A percentile compares a stretch with the other conserved stretches of the same genome.
Conservation (phyloP, 116 monocot genomes). For the Posidonia oceanica region DNA sequence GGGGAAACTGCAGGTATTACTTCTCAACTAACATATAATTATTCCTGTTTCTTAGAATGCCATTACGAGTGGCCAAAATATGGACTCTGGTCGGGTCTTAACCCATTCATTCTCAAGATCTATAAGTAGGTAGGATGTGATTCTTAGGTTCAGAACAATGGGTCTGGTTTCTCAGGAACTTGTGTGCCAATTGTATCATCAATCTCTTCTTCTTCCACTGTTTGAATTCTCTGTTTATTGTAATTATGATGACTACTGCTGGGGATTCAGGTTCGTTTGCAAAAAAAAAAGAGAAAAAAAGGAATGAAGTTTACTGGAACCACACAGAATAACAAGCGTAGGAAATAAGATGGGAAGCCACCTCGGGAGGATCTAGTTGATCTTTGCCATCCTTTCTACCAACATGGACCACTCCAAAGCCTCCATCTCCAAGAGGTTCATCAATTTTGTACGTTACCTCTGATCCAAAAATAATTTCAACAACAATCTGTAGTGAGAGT, state of each 20-base stretch:
- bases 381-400: too few species aligned
- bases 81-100: background rate
- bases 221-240: background rate
- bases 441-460: too few species aligned
- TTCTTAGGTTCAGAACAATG: slow-evolving; percentile 4
- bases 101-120: background rate
- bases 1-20: background rate
- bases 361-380: too few species aligned
- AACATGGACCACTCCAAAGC: too few species aligned
- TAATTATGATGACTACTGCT: background rate
- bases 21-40: slow-evolving; percentile 5
- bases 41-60: slow-evolving; percentile 5
- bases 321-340: too few species aligned
- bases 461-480: too few species aligned
- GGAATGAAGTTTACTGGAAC: too few species aligned
- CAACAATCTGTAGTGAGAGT: too few species aligned
- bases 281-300: too few species aligned
- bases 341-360: too few species aligned
- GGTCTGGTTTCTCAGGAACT: background rate
- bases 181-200: background rate
- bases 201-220: background rate
- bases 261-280: too few species aligned
- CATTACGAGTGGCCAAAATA: background rate
- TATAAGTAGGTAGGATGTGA: slow-evolving; percentile 1
- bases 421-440: too few species aligned